A percentile compares a stretch with the other conserved stretches of the same genome.
Evolutionary conservation across 257 asterid species (phyloP).

Genomic region (Gynochthodes officinalis): DNA sequence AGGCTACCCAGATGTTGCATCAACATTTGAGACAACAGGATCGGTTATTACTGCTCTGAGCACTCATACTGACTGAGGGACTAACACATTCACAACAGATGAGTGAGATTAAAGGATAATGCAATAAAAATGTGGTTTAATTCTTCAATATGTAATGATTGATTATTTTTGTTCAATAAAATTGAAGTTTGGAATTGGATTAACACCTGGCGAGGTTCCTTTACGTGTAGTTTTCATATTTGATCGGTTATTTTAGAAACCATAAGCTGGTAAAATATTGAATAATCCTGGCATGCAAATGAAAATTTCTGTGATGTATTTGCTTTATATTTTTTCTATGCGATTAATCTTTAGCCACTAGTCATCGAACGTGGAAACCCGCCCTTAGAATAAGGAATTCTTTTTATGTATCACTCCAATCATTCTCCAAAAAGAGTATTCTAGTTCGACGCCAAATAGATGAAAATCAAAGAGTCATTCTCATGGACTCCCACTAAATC

Average conservation of each 20-base stretch:
- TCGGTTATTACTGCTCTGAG: slow-evolving; percentile 87
- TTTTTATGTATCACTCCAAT: neutral
- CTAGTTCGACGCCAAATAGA: neutral
- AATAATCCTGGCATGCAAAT: no score
- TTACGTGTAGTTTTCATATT: no score
- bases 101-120: slow-evolving; percentile 2
- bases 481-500: slow-evolving; percentile 24
- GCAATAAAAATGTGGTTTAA: neutral
- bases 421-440: neutral
- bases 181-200: neutral
- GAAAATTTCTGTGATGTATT: no score
- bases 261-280: neutral
- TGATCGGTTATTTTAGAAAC: neutral
- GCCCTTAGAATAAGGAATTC: no score
- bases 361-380: no score
- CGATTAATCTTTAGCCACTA: no score
- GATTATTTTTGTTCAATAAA: neutral
- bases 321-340: no score
- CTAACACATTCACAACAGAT: slow-evolving; percentile 5
- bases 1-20: slow-evolving; percentile 81
- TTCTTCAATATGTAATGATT: neutral
- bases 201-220: neutral
- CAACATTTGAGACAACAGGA: slow-evolving; percentile 89
- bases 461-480: neutral
- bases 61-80: slow-evolving; percentile 61